Evolutionary conservation across 306 rosid genomes (phyloP).

Genomic region (Cucurbita moschata): DNA sequence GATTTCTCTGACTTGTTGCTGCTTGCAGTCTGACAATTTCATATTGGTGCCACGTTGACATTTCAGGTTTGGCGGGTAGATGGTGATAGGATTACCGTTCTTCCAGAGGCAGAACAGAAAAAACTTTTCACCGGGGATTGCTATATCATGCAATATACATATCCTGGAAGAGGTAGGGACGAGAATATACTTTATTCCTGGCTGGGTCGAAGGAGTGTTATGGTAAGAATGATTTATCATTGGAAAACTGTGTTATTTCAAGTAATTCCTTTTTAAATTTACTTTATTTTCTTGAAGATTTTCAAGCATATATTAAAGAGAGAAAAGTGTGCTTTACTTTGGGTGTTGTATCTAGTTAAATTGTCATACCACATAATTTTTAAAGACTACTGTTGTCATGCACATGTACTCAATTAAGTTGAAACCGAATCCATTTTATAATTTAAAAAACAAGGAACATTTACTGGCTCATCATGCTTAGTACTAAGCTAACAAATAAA

Average conservation of each 20-base stretch:
- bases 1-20: not conserved
- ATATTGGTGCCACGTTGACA: constrained; percentile 9
- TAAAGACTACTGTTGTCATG: not conserved
- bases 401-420: not conserved
- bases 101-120: constrained; percentile 41
- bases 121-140: constrained; percentile 77
- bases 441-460: not conserved
- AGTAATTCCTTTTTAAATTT: not conserved
- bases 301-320: not conserved
- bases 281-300: not conserved
- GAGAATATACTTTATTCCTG: constrained; percentile 68
- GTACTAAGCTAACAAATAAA: not conserved
- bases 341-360: not conserved
- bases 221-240: constrained; percentile 28
- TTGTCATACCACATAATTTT: not conserved
- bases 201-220: constrained; percentile 51
- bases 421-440: not conserved
- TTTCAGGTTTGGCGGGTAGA: constrained; percentile 84
- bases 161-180: constrained; percentile 57
- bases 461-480: not conserved
- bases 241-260: not conserved
- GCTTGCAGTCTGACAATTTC: not conserved
- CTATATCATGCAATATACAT: constrained; percentile 63
- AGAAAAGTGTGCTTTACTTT: not conserved
- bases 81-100: constrained; percentile 41